A percentile compares a stretch with the other conserved stretches of the same genome.
These are phyloP conservation scores for Glonium stellatum DNA, from an alignment of 495 filamentous ascomycete species.

Conservation along the genomic window DNA sequence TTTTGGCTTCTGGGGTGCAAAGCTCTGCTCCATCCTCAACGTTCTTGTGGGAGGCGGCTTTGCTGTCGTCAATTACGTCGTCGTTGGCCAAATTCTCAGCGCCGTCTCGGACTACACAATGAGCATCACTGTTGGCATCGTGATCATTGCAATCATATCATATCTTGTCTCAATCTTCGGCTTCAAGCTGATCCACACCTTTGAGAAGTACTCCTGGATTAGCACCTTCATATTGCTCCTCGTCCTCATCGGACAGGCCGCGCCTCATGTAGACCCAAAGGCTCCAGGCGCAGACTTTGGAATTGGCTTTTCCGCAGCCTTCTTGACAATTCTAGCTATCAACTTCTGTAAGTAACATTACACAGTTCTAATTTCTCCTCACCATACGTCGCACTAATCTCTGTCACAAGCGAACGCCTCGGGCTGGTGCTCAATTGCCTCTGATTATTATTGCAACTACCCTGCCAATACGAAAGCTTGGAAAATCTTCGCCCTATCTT, in stretches of 20 bases:
- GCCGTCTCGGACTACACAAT: constrained; percentile 45
- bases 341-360: constrained; percentile 13
- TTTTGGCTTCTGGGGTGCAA: constrained; percentile 15
- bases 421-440: constrained; percentile 49
- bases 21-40: constrained; percentile 20
- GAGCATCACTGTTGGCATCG: constrained; percentile 42
- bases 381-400: neutral
- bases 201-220: constrained; percentile 39
- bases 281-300: constrained; percentile 1
- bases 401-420: constrained; percentile 24
- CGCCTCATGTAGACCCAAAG: constrained; percentile 9
- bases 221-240: constrained; percentile 8
- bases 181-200: constrained; percentile 29
- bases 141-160: constrained; percentile 41
- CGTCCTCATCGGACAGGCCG: constrained; percentile 13
- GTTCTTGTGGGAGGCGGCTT: constrained; percentile 15
- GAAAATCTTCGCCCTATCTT: constrained; percentile 48
- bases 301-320: neutral
- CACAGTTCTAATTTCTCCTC: neutral
- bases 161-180: constrained; percentile 44
- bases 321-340: constrained; percentile 13
- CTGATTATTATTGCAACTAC: constrained; percentile 59
- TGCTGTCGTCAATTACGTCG: constrained; percentile 15
- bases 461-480: constrained; percentile 44
- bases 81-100: constrained; percentile 31